Conservation (phyloP, 768 basidiomycete genomes). For the Russula lepida region DNA sequence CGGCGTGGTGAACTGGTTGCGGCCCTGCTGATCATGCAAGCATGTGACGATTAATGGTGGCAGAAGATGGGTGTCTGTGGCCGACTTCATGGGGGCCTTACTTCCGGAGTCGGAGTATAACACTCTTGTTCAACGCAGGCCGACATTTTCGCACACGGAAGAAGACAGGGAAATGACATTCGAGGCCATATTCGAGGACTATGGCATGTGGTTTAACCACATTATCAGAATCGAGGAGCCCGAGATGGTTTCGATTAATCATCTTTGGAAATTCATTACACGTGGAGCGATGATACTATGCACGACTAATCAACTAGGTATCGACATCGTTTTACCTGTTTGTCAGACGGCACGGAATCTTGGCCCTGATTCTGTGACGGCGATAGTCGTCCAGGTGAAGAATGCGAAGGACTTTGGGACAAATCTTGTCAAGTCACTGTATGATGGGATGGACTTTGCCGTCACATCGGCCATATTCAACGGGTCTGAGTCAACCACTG, state of each 20-base stretch:
- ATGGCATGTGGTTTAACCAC: no score
- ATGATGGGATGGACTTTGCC: not conserved
- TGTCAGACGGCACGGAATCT: not conserved
- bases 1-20: not conserved
- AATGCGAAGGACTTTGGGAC: no score
- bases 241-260: no score
- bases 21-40: not conserved
- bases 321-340: not conserved
- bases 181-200: not conserved
- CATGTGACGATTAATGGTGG: not conserved
- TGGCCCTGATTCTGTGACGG: not conserved
- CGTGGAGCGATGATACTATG: not conserved
- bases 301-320: not conserved
- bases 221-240: no score
- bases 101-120: no score
- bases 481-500: no score
- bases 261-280: not conserved
- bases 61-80: no score
- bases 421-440: no score
- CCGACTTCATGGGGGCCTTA: no score
- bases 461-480: not conserved
- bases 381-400: not conserved
- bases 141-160: not conserved
- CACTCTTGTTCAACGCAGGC: no score
- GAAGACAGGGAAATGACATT: not conserved